Conservation (phyloP, 345 rosid species). For the Corymbia maculata region DNA sequence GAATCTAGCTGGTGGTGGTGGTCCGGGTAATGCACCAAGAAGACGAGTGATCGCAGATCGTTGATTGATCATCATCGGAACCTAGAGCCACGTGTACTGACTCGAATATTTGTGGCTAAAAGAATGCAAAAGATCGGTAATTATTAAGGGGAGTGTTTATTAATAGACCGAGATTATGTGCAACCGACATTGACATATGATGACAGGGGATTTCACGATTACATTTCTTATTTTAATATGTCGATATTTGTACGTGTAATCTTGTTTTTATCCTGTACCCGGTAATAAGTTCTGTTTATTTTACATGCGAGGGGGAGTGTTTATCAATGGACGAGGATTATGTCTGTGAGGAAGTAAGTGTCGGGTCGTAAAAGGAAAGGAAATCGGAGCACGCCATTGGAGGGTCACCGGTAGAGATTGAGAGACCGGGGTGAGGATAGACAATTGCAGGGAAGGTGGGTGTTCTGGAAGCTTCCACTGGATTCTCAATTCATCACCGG, state of each 20-base stretch:
- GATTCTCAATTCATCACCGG: slow-evolving; percentile 3
- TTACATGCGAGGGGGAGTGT: too few relatives aligned
- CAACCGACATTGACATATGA: too few relatives aligned
- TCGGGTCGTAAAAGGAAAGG: background rate
- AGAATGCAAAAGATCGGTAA: background rate
- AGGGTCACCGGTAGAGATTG: background rate
- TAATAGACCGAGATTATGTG: too few relatives aligned
- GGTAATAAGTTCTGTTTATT: too few relatives aligned
- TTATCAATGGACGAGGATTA: background rate
- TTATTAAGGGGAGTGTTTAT: background rate
- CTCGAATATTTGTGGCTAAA: background rate
- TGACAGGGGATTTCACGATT: background rate
- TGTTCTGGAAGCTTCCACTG: slow-evolving; percentile 25
- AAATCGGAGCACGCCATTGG: background rate
- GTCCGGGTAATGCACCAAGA: background rate
- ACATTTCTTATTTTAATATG: background rate
- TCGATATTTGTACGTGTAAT: background rate
- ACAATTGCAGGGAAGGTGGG: background rate
- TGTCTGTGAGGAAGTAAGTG: background rate
- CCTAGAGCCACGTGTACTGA: background rate
- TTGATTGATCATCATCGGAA: background rate
- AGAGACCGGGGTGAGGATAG: background rate
- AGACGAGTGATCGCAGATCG: background rate
- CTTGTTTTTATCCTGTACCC: too few relatives aligned
- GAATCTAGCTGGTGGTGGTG: background rate